phyloP scores from a whole-genome alignment of 257 asterid species.

The Coffea eugenioides region DNA sequence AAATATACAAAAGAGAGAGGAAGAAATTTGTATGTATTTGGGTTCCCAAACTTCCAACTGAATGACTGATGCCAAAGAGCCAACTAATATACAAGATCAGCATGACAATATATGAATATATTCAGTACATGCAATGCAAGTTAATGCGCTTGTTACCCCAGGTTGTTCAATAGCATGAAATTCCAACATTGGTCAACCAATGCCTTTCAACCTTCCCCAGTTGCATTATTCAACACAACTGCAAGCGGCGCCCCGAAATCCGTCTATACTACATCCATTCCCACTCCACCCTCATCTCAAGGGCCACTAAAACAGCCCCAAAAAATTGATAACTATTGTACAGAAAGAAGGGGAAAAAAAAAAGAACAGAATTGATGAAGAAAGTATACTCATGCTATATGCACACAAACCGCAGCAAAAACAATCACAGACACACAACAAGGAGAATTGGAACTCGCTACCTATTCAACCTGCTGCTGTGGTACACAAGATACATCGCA shows the following conservation, averaged over 20 bases:
- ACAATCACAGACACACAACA: constrained; percentile 20
- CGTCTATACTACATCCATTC: not conserved
- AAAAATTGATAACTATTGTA: not conserved
- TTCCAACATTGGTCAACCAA: not conserved
- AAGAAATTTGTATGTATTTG: not conserved
- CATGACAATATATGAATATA: not conserved
- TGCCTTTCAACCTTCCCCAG: not conserved
- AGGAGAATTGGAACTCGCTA: not conserved
- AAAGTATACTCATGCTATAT: constrained; percentile 19
- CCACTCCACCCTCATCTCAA: constrained; percentile 2
- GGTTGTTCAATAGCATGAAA: not conserved
- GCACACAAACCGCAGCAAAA: constrained; percentile 20
- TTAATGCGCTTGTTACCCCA: not conserved
- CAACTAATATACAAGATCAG: not conserved
- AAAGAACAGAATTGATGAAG: not conserved
- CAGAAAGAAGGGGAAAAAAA: not conserved
- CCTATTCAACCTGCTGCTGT: constrained; percentile 81
- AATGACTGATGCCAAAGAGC: not conserved
- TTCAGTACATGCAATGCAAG: not conserved
- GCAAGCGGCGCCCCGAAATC: not conserved
- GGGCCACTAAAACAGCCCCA: constrained; percentile 7
- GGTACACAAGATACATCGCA: constrained; percentile 93
- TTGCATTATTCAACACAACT: not conserved
- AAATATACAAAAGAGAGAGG: not conserved
- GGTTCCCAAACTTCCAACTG: not conserved